phyloP scores from a whole-genome alignment of 495 filamentous ascomycete species.

The Hypomontagnella monticulosa region DNA sequence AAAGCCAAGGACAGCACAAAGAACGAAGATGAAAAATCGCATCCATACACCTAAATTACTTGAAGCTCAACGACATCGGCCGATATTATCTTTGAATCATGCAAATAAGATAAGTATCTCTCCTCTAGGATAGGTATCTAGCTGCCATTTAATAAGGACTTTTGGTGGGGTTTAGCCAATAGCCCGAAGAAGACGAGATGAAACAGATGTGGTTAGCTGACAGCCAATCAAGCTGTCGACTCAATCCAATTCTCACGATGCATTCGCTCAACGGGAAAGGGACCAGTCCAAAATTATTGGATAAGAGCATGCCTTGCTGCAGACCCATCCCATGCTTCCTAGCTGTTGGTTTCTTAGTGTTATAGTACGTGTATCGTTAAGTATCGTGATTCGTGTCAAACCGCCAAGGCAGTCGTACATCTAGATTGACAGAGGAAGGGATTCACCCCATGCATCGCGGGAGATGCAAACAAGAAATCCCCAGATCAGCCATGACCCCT shows the following conservation, averaged over 20 bases:
- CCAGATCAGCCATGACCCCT: slow-evolving; percentile 23
- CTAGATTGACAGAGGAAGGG: slow-evolving; percentile 19
- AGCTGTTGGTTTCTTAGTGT: slow-evolving; percentile 34
- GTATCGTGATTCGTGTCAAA: slow-evolving; percentile 39
- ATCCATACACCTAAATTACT: too few relatives aligned
- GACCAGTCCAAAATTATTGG: slow-evolving; percentile 27
- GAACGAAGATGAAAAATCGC: too few relatives aligned
- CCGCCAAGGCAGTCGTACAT: slow-evolving; percentile 19
- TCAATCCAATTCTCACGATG: slow-evolving; percentile 37
- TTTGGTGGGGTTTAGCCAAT: slow-evolving; percentile 21
- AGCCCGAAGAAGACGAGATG: slow-evolving; percentile 15
- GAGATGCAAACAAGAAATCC: slow-evolving; percentile 32
- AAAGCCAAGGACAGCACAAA: too few relatives aligned
- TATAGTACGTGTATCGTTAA: slow-evolving; percentile 38
- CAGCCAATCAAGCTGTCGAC: slow-evolving; percentile 29
- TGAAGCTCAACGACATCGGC: too few relatives aligned
- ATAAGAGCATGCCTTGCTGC: slow-evolving; percentile 36
- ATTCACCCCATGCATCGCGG: slow-evolving; percentile 28
- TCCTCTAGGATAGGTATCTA: too few relatives aligned
- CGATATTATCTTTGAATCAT: background rate
- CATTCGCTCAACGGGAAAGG: slow-evolving; percentile 30
- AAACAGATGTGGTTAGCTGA: slow-evolving; percentile 28
- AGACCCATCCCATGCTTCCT: slow-evolving; percentile 41
- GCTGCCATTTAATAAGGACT: background rate
- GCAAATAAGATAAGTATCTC: too few relatives aligned